Percentiles rank a stretch among this genome's conserved stretches.
These are phyloP conservation scores for Eruca vesicaria DNA, from an alignment of 441 rosid species.

Conservation along the genomic window DNA sequence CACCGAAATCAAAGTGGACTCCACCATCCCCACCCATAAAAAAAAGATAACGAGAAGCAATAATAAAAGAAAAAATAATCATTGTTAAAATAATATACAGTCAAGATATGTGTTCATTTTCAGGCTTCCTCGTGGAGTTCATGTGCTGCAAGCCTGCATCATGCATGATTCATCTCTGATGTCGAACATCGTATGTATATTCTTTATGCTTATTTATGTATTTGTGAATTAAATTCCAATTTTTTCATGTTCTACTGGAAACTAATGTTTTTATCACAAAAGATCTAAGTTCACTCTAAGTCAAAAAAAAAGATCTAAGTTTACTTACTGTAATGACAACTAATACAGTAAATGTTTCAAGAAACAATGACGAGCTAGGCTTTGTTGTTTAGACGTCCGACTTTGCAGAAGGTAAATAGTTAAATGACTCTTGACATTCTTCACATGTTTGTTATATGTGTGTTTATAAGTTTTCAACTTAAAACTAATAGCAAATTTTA, in stretches of 20 bases:
- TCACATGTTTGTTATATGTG: neutral
- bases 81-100: neutral
- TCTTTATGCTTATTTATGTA: neutral
- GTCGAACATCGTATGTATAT: neutral
- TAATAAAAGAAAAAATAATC: neutral
- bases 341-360: too few species aligned
- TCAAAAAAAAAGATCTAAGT: too few species aligned
- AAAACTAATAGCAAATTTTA: too few species aligned
- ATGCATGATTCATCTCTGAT: neutral
- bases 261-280: neutral
- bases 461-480: neutral
- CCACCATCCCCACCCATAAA: conserved; percentile 20
- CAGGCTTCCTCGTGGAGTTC: conserved; percentile 15
- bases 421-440: neutral
- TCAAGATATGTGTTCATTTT: conserved; percentile 5
- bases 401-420: too few species aligned
- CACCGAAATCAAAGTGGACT: conserved; percentile 25
- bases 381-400: too few species aligned
- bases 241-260: neutral
- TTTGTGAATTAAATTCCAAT: neutral
- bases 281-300: too few species aligned
- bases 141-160: neutral
- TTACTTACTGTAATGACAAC: too few species aligned
- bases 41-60: conserved; percentile 18
- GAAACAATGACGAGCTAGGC: too few species aligned